Evolutionary conservation across 2,329 filamentous ascomycete genomes (phyloP).

Genomic region (Aspergillus pseudoviridinutans): DNA sequence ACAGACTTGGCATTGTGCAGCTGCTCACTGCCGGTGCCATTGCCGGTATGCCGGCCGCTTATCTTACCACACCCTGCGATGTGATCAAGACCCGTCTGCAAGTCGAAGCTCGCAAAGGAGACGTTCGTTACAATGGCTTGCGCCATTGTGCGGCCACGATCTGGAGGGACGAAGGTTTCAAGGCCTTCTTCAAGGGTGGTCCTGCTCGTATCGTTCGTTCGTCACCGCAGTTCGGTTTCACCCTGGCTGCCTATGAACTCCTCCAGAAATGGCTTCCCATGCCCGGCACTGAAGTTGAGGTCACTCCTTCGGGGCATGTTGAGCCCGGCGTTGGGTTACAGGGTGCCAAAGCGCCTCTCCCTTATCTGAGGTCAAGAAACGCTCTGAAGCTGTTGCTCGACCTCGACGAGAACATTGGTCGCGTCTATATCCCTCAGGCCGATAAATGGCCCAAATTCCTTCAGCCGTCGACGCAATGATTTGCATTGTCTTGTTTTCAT

Average conservation of each 20-base stretch:
- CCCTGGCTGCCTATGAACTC: slow-evolving; percentile 89
- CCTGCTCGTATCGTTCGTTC: slow-evolving; percentile 92
- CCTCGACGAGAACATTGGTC: slow-evolving; percentile 88
- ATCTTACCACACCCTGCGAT: slow-evolving; percentile 94
- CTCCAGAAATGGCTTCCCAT: slow-evolving; percentile 76
- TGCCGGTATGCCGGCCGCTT: slow-evolving; percentile 84
- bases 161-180: slow-evolving; percentile 85
- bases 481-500: slow-evolving; percentile 18
- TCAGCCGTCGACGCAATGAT: slow-evolving; percentile 26
- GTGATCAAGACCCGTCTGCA: slow-evolving; percentile 99
- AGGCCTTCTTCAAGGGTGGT: slow-evolving; percentile 97
- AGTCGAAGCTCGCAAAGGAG: slow-evolving; percentile 94
- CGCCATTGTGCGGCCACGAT: slow-evolving; percentile 82
- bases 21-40: slow-evolving; percentile 93
- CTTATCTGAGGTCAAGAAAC: slow-evolving; percentile 73
- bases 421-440: slow-evolving; percentile 55
- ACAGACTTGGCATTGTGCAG: slow-evolving; percentile 86
- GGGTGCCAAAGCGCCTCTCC: slow-evolving; percentile 60
- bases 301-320: slow-evolving; percentile 56
- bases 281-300: slow-evolving; percentile 59
- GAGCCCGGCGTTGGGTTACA: slow-evolving; percentile 62
- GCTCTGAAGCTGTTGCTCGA: slow-evolving; percentile 94
- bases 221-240: slow-evolving; percentile 97
- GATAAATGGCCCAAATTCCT: slow-evolving; percentile 38
- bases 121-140: slow-evolving; percentile 80